Conservation (phyloP, 208 protist genomes). For the Leishmania turanica region DNA sequence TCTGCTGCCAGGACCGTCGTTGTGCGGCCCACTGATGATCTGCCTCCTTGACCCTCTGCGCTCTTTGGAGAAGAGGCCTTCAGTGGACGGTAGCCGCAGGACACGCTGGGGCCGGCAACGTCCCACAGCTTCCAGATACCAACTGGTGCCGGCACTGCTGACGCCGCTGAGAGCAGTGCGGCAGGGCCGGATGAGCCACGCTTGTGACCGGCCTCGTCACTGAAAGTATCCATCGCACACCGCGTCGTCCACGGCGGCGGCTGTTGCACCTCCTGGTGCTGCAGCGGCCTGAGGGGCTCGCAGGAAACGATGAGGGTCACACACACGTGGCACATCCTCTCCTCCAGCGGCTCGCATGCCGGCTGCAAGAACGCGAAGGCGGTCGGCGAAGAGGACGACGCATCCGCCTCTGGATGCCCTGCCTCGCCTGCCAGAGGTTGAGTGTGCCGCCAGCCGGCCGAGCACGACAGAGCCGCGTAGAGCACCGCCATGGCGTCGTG, state of each 20-base stretch:
- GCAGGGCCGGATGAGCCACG: no score
- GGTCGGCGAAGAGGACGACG: neutral
- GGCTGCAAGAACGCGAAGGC: conserved; percentile 4
- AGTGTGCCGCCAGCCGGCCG: conserved; percentile 21
- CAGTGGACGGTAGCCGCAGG: conserved; percentile 25
- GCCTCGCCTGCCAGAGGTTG: neutral
- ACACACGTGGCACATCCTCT: conserved; percentile 24
- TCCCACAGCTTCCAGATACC: conserved; percentile 46
- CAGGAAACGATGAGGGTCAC: conserved; percentile 27
- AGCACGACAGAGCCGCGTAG: conserved; percentile 24
- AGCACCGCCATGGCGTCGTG: conserved; percentile 27
- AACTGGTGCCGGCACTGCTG: neutral
- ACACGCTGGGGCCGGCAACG: conserved; percentile 25
- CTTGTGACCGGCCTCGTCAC: neutral
- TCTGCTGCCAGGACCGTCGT: neutral
- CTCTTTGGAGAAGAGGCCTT: neutral
- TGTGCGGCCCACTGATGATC: neutral
- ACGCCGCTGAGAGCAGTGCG: neutral
- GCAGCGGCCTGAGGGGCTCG: neutral
- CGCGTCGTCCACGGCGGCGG: neutral
- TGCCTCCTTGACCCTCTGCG: neutral
- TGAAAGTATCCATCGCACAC: no score
- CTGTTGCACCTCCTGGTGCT: neutral
- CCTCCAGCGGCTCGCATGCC: conserved; percentile 15
- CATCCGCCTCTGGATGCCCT: neutral